Percentiles rank a stretch among this genome's conserved stretches.
Evolutionary conservation across 2,329 filamentous ascomycete genomes (phyloP).

Genomic region (Verticillium alfalfae): DNA sequence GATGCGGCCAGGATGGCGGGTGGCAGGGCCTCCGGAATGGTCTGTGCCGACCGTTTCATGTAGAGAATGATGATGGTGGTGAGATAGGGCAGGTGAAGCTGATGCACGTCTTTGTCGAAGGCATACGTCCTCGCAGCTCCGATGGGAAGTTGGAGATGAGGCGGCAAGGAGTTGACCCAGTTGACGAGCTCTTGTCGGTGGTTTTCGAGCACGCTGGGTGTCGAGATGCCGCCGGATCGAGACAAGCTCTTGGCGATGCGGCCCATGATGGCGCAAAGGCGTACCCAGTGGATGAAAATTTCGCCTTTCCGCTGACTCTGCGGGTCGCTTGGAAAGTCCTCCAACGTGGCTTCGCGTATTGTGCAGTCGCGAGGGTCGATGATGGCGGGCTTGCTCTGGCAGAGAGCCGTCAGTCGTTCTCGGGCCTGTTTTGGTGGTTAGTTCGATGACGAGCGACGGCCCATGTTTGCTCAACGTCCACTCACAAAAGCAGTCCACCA

Average conservation of each 20-base stretch:
- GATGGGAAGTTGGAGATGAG: slow-evolving; percentile 25
- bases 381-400: slow-evolving; percentile 35
- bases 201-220: slow-evolving; percentile 10
- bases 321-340: slow-evolving; percentile 29
- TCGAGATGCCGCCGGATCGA: slow-evolving; percentile 4
- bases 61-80: slow-evolving; percentile 33
- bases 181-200: slow-evolving; percentile 23
- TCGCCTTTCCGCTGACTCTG: slow-evolving; percentile 24
- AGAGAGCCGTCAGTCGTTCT: slow-evolving; percentile 32
- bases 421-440: slow-evolving; percentile 15
- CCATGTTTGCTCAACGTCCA: not conserved
- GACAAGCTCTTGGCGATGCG: slow-evolving; percentile 29
- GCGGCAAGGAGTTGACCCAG: slow-evolving; percentile 27
- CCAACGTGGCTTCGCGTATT: slow-evolving; percentile 26
- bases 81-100: slow-evolving; percentile 34
- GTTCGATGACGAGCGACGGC: no score
- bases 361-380: slow-evolving; percentile 35
- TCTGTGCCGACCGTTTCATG: slow-evolving; percentile 25
- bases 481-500: slow-evolving; percentile 34
- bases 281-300: slow-evolving; percentile 35
- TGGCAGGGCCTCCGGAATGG: slow-evolving; percentile 27
- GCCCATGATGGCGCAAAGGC: slow-evolving; percentile 32
- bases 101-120: slow-evolving; percentile 34
- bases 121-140: slow-evolving; percentile 16
- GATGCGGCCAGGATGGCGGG: slow-evolving; percentile 30